Evolutionary conservation across 352 stramenopile species (phyloP).

Genomic region (Phytophthora pinifolia): DNA sequence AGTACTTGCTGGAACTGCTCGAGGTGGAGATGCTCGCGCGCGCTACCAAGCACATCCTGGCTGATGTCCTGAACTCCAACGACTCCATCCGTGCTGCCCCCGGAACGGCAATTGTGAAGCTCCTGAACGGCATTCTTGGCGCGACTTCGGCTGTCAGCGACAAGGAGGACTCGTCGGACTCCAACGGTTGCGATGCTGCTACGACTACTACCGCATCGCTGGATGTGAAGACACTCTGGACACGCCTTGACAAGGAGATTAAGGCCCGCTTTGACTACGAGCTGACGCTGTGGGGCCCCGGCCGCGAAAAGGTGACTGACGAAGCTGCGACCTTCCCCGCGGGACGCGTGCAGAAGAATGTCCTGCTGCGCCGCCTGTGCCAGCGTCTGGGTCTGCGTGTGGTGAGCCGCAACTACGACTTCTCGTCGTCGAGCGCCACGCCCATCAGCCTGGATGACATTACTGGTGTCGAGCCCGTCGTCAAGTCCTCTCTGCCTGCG

Average conservation of each 20-base stretch:
- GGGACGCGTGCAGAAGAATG: conserved; percentile 66
- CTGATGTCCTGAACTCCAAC: conserved; percentile 69
- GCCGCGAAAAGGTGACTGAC: conserved; percentile 11
- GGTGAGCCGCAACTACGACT: conserved; percentile 88
- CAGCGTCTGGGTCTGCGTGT: conserved; percentile 93
- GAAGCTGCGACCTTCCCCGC: conserved; percentile 24
- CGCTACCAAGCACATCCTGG: conserved; percentile 86
- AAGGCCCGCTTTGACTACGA: conserved; percentile 79
- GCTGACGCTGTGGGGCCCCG: conserved; percentile 66
- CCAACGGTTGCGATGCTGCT: conserved; percentile 18
- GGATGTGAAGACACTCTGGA: conserved; percentile 54
- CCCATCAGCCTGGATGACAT: conserved; percentile 93
- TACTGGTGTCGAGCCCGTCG: conserved; percentile 91
- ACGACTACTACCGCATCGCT: conserved; percentile 26
- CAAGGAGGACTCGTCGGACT: conserved; percentile 13
- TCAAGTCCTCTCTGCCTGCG: conserved; percentile 90
- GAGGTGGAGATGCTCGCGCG: conserved; percentile 97
- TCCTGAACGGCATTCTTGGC: conserved; percentile 88
- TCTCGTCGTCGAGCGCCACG: conserved; percentile 41
- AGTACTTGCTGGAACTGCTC: conserved; percentile 93
- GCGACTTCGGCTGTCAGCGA: conserved; percentile 16
- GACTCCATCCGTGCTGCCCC: conserved; percentile 62
- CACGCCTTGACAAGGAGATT: conserved; percentile 60
- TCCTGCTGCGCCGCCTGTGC: conserved; percentile 92
- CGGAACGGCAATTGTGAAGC: conserved; percentile 70